Conservation (phyloP, 371 early-diverging fungal species). For the Blastocladiella emersonii region DNA sequence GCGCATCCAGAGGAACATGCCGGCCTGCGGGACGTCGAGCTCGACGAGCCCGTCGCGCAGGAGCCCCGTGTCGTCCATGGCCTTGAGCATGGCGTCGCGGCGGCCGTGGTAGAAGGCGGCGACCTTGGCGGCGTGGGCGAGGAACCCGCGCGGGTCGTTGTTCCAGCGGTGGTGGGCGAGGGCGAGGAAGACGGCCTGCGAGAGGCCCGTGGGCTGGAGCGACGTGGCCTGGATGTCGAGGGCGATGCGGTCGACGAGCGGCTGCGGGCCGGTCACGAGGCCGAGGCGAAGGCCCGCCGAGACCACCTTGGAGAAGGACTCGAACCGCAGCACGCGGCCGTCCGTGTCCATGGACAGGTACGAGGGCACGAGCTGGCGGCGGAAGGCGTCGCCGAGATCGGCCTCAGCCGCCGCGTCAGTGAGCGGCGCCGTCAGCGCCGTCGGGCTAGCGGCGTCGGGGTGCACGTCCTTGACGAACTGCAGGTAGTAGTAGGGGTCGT, state of each 20-base stretch:
- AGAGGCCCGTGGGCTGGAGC: slow-evolving; percentile 57
- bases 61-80: slow-evolving; percentile 20
- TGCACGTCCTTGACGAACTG: slow-evolving; percentile 18
- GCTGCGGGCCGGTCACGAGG: slow-evolving; percentile 56
- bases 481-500: slow-evolving; percentile 67
- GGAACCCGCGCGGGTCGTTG: slow-evolving; percentile 34
- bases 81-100: slow-evolving; percentile 42
- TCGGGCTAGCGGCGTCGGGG: background rate
- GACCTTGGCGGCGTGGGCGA: slow-evolving; percentile 41
- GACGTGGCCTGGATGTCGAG: slow-evolving; percentile 53
- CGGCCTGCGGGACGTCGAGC: slow-evolving; percentile 52
- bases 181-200: slow-evolving; percentile 45
- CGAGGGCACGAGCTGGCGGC: slow-evolving; percentile 27
- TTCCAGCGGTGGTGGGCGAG: slow-evolving; percentile 48
- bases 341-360: slow-evolving; percentile 66
- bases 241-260: slow-evolving; percentile 49
- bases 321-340: slow-evolving; percentile 66
- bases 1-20: slow-evolving; percentile 76
- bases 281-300: slow-evolving; percentile 67
- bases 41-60: slow-evolving; percentile 45
- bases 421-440: background rate
- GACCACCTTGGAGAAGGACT: slow-evolving; percentile 65
- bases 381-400: background rate
- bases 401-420: background rate
- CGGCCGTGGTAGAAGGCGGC: slow-evolving; percentile 42